These are phyloP conservation scores for Dissophora globulifera DNA, from an alignment of 192 early-diverging fungal genomes.

Conservation along the genomic window DNA sequence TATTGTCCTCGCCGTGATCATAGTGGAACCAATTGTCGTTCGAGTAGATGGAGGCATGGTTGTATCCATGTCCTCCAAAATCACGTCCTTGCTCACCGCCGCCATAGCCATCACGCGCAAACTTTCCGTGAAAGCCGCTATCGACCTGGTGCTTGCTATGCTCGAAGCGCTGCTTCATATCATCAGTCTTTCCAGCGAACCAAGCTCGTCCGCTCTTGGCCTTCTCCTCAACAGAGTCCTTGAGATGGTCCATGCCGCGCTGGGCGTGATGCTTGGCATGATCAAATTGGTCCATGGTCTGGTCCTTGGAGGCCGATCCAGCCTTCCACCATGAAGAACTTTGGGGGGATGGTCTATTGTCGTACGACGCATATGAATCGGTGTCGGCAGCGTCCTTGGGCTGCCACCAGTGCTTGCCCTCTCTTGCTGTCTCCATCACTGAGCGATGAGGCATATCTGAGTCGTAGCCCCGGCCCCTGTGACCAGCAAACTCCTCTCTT, in stretches of 20 bases:
- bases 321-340: conserved; percentile 34
- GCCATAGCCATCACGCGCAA: conserved; percentile 6
- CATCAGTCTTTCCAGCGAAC: conserved; percentile 16
- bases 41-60: conserved; percentile 32
- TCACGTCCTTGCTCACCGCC: conserved; percentile 33
- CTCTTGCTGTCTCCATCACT: conserved; percentile 38
- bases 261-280: conserved; percentile 12
- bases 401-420: conserved; percentile 40
- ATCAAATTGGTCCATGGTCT: conserved; percentile 8
- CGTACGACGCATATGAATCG: conserved; percentile 38
- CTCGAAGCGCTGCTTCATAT: conserved; percentile 22
- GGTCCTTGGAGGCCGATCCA: conserved; percentile 6
- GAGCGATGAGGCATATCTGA: conserved; percentile 28
- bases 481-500: conserved; percentile 17
- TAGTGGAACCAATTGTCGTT: conserved; percentile 50
- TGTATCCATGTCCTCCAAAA: conserved; percentile 4
- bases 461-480: neutral
- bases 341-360: neutral
- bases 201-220: conserved; percentile 7
- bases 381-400: conserved; percentile 24
- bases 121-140: conserved; percentile 11
- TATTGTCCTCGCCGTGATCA: conserved; percentile 13
- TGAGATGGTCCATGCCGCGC: conserved; percentile 9
- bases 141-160: conserved; percentile 7
- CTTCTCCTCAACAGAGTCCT: conserved; percentile 27